phyloP scores from a whole-genome alignment of 805 yeast species.

The Teunomyces barrocoloradensis region DNA sequence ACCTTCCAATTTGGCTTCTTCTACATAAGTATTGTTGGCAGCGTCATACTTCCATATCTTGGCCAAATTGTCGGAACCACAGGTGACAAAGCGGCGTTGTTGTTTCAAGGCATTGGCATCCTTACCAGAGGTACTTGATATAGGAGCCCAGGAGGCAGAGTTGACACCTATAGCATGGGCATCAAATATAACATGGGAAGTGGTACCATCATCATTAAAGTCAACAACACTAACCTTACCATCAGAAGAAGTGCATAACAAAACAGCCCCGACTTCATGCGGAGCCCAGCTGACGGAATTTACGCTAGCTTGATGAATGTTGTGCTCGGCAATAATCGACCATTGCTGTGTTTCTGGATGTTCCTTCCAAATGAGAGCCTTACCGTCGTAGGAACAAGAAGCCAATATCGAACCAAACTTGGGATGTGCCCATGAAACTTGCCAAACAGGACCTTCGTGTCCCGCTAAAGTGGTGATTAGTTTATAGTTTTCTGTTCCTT shows the following conservation, averaged over 20 bases:
- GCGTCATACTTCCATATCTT: constrained; percentile 82
- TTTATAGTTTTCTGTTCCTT: constrained; percentile 74
- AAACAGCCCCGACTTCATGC: constrained; percentile 90
- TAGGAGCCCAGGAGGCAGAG: constrained; percentile 93
- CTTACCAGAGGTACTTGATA: constrained; percentile 29
- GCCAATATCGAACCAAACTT: constrained; percentile 95
- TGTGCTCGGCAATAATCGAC: constrained; percentile 83
- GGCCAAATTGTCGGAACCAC: constrained; percentile 93
- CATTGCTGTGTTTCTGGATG: constrained; percentile 73
- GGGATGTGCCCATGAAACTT: constrained; percentile 98
- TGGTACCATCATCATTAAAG: constrained; percentile 84
- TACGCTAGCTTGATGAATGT: constrained; percentile 89
- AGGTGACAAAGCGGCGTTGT: constrained; percentile 79
- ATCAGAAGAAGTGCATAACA: constrained; percentile 88
- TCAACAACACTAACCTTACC: constrained; percentile 90
- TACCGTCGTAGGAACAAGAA: constrained; percentile 93
- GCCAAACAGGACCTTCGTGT: constrained; percentile 99
- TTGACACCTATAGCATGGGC: constrained; percentile 96
- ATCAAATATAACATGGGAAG: constrained; percentile 56
- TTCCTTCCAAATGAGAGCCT: constrained; percentile 92
- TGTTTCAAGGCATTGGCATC: constrained; percentile 31
- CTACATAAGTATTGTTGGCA: constrained; percentile 52
- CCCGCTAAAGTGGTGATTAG: constrained; percentile 83
- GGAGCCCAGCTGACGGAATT: constrained; percentile 97
- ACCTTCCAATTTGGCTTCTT: constrained; percentile 79